A percentile compares a stretch with the other conserved stretches of the same genome.
Evolutionary conservation across 257 asterid genomes (phyloP).

Genomic region (Rhazya stricta): DNA sequence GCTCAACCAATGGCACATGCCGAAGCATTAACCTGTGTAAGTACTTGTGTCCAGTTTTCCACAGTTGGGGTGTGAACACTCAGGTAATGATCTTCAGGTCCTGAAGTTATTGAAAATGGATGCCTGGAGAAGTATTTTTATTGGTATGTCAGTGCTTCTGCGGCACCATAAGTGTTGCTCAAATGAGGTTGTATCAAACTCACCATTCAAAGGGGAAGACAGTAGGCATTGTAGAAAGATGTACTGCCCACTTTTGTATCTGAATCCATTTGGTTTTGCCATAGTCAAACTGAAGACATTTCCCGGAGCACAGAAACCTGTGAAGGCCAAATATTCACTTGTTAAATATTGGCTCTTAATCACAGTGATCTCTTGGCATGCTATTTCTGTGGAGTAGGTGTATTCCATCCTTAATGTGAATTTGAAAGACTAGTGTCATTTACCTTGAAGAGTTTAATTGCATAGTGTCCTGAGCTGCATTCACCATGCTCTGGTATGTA

Average conservation of each 20-base stretch:
- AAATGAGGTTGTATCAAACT: slow-evolving; percentile 2
- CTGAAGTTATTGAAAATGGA: slow-evolving; percentile 95
- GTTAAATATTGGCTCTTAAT: neutral
- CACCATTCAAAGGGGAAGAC: slow-evolving; percentile 90
- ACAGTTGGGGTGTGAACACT: slow-evolving; percentile 84
- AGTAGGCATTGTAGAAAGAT: slow-evolving; percentile 72
- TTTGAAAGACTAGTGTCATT: neutral
- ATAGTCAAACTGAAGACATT: slow-evolving; percentile 76
- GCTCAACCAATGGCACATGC: slow-evolving; percentile 56
- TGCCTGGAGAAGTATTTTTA: slow-evolving; percentile 51
- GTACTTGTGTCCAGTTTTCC: slow-evolving; percentile 56
- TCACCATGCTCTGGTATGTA: slow-evolving; percentile 73
- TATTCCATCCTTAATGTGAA: neutral
- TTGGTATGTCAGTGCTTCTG: neutral
- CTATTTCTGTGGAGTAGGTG: neutral
- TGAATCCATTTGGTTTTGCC: slow-evolving; percentile 87
- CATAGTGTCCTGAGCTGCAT: slow-evolving; percentile 72
- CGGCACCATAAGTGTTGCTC: neutral
- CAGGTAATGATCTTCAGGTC: slow-evolving; percentile 79
- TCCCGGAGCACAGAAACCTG: slow-evolving; percentile 93
- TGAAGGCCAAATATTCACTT: slow-evolving; percentile 18
- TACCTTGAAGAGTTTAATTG: slow-evolving; percentile 80
- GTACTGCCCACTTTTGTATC: slow-evolving; percentile 84
- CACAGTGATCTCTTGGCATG: neutral
- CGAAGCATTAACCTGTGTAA: slow-evolving; percentile 55